Base-by-base conservation (phyloP, 345 rosid species). In the Boechera stricta region DNA sequence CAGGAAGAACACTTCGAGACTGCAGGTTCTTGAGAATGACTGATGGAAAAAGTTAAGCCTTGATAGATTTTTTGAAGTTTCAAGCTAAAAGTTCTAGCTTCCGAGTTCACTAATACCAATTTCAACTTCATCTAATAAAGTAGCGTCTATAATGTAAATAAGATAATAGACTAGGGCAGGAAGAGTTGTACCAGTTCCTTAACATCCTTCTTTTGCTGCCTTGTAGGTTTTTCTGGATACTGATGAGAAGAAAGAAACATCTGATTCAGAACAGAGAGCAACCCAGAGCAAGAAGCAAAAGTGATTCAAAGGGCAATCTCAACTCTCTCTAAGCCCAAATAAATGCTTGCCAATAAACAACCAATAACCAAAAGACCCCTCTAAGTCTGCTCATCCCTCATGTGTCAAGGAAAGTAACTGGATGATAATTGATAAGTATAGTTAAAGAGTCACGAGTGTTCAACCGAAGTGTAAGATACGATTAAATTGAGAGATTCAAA, bases 181-280 rank as follows among this genome's bases (percentile, higher is more conserved):
- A 65, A 75, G 48, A 66, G 62, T 33, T 82, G 21, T 88, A 95
- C 97, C 96, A 91, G 84, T 74, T 95, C 96, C 77, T 88, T 95
- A 36, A 91, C 91, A 75, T 92, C 98, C 74, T 83, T 91, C 88
- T 88, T 95, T 36, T 95, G 98, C 79, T 88, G 97, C 73, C 98
- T 87, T n/a, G 98, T 91, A 69, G 97, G 99, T 36, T 87, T 86
- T 75, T 92, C 99, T 45, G 99, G 99, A 83, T 95, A 95, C 97
- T 95, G 90, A 56, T 81, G 67, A 69, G 10, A 47, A 64, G 45
- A 29, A 63, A 41, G 16, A 55, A 60, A 35, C 55, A 65, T 35
- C 9, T n/a, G 45, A 6, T 15, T 39, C 35, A 65, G 54, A 26
- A 49, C 42, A 68, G 7, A 61, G 48, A 69, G 48, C 31, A 69